phyloP scores from a whole-genome alignment of 352 stramenopile genomes.

The Aphanomyces invadans region DNA sequence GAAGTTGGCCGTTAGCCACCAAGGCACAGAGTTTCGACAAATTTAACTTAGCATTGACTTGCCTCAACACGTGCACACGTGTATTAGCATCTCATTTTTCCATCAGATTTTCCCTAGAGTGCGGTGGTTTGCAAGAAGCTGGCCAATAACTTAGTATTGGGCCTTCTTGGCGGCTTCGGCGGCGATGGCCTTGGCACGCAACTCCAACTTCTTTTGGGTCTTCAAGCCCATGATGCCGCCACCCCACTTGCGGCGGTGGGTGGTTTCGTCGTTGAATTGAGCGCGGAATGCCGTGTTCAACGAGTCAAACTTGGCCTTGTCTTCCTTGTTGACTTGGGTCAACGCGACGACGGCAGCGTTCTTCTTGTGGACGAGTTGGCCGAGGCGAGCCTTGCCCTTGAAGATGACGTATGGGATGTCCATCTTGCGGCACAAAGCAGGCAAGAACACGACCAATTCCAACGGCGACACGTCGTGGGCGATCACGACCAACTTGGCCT shows the following conservation, averaged over 20 bases:
- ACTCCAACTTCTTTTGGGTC: conserved; percentile 99
- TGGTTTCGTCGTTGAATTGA: conserved; percentile 96
- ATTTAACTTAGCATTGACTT: conserved; percentile 23
- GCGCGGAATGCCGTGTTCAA: conserved; percentile 89
- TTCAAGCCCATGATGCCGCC: conserved; percentile 99
- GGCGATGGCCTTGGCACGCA: conserved; percentile 95
- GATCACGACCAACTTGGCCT: conserved; percentile 99
- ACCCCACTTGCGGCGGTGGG: conserved; percentile 94
- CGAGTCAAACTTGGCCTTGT: conserved; percentile 95
- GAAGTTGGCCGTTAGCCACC: not conserved
- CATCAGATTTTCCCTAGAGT: conserved; percentile 15
- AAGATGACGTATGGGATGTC: conserved; percentile 99
- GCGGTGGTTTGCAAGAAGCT: not conserved
- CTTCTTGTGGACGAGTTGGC: conserved; percentile 98
- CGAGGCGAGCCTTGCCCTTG: conserved; percentile 98
- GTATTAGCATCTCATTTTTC: conserved; percentile 17
- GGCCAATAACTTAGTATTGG: conserved; percentile 75
- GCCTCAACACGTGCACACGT: too few relatives aligned
- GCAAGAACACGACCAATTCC: conserved; percentile 96
- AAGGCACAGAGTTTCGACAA: not conserved
- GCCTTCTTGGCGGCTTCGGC: conserved; percentile 98
- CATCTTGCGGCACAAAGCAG: conserved; percentile 98
- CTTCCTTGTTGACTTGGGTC: conserved; percentile 96
- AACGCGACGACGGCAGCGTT: conserved; percentile 93
- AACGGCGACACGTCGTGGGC: conserved; percentile 98